These are phyloP conservation scores for Scytalidium sp. DNA, from an alignment of 2,329 filamentous ascomycete genomes.

Conservation along the genomic window DNA sequence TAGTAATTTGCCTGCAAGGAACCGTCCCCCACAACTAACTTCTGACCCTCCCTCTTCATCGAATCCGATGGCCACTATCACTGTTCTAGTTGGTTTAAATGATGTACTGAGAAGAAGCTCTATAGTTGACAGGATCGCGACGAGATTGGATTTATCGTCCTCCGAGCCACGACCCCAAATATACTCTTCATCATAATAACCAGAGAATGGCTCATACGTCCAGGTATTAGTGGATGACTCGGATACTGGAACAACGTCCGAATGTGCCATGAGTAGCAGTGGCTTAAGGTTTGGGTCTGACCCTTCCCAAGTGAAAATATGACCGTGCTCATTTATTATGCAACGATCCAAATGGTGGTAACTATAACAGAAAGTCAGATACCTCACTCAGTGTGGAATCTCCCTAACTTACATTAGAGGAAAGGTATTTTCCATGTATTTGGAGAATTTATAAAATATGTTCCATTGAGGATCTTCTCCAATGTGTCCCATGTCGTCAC, in stretches of 20 bases:
- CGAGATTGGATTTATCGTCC: constrained; percentile 61
- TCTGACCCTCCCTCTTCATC: constrained; percentile 54
- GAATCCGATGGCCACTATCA: constrained; percentile 60
- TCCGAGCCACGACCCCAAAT: constrained; percentile 60
- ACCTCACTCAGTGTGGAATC: not conserved
- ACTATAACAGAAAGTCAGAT: constrained; percentile 1
- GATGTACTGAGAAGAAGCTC: constrained; percentile 50
- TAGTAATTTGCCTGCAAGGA: constrained; percentile 43
- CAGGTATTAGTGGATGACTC: constrained; percentile 47
- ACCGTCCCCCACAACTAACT: constrained; percentile 45
- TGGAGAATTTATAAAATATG: constrained; percentile 52
- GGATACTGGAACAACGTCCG: constrained; percentile 61
- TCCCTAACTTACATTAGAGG: constrained; percentile 35
- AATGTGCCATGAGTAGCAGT: constrained; percentile 57
- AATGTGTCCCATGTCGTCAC: constrained; percentile 51
- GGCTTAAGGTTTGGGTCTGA: constrained; percentile 41
- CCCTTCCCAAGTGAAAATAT: constrained; percentile 57
- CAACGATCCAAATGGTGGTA: constrained; percentile 46
- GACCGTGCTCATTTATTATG: constrained; percentile 55
- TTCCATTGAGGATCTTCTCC: constrained; percentile 57
- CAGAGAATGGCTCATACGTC: constrained; percentile 60
- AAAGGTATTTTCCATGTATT: constrained; percentile 46
- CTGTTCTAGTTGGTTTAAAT: constrained; percentile 51
- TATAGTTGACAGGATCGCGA: constrained; percentile 52
- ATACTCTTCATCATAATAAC: constrained; percentile 52